Evolutionary conservation across 345 rosid genomes (phyloP).

Genomic region (Arabidopsis thaliana): TAIR10.1 NC_003070.9:21111501-21112000

Average conservation of each 20-base stretch:
- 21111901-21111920: neutral
- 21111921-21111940: neutral
- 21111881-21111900: neutral
- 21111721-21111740: neutral
- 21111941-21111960: neutral
- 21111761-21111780: neutral
- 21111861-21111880: neutral
- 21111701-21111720: neutral
- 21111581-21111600: neutral
- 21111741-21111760: neutral
- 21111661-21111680: neutral
- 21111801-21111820: neutral
- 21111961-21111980: neutral
- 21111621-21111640: too few species aligned
- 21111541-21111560: neutral
- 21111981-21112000: neutral
- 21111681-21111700: neutral
- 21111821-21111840: neutral
- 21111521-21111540: neutral
- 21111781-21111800: neutral
- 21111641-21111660: too few species aligned
- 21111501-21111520: neutral
- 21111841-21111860: neutral
- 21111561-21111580: neutral
- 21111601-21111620: neutral